Conservation (phyloP, 176 grass and related monocot genomes). For the Musa itinerans region DNA sequence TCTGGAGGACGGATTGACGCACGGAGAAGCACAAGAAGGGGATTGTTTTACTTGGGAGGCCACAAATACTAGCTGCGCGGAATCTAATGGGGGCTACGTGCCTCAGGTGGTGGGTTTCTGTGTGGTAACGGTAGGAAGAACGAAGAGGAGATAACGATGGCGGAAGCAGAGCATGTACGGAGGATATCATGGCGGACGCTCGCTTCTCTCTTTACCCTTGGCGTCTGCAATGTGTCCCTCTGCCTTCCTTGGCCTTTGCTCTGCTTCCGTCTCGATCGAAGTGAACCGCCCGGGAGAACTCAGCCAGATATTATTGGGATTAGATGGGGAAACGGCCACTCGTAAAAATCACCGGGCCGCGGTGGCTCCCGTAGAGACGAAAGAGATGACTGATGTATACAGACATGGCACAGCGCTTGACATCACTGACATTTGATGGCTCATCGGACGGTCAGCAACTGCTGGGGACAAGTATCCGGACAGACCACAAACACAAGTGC, state of each 20-base stretch:
- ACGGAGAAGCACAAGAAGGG: background rate
- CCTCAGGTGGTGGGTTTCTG: background rate
- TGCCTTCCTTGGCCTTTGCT: background rate
- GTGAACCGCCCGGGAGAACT: background rate
- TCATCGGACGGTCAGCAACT: no score
- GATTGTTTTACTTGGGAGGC: background rate
- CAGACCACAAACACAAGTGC: no score
- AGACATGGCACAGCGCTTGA: no score
- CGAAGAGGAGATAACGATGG: background rate
- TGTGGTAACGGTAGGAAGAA: no score
- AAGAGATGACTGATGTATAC: no score
- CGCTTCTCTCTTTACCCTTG: background rate
- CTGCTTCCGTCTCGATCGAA: no score
- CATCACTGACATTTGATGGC: no score
- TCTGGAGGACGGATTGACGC: background rate
- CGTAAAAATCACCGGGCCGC: no score
- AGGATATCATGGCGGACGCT: background rate
- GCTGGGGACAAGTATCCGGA: no score
- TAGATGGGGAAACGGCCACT: background rate
- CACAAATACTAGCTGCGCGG: background rate
- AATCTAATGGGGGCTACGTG: background rate
- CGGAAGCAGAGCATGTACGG: background rate
- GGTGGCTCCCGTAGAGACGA: no score
- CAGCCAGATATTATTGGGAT: background rate
- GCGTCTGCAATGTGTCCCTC: background rate